These are phyloP conservation scores for Actinomortierella ambigua DNA, from an alignment of 371 early-diverging fungal genomes.

Conservation along the genomic window DNA sequence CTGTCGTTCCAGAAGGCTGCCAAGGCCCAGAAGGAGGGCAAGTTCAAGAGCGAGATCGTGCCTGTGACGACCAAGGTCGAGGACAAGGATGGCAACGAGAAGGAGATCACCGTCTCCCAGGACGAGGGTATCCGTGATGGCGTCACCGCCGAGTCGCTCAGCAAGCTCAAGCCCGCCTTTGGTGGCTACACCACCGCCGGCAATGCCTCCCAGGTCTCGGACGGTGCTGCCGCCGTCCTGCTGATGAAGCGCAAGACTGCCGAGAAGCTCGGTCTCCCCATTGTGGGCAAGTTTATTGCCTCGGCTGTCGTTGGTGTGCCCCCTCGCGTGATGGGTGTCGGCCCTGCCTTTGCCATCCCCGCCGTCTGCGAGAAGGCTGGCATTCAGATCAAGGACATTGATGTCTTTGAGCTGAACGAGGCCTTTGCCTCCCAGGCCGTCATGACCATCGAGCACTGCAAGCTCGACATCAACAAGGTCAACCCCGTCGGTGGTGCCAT, in stretches of 20 bases:
- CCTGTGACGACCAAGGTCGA: conserved; percentile 81
- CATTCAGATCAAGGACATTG: conserved; percentile 79
- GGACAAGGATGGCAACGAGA: conserved; percentile 75
- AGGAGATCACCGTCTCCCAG: conserved; percentile 62
- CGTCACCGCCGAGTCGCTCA: conserved; percentile 80
- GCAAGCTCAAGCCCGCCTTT: conserved; percentile 93
- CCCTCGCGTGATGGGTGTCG: conserved; percentile 95
- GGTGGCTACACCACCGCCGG: conserved; percentile 93
- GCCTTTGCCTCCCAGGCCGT: conserved; percentile 98
- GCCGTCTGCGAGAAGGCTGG: conserved; percentile 85
- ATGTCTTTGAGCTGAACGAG: conserved; percentile 92
- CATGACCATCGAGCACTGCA: conserved; percentile 88
- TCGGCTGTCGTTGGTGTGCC: conserved; percentile 94
- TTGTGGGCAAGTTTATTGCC: conserved; percentile 89
- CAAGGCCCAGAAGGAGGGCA: conserved; percentile 88
- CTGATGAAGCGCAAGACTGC: conserved; percentile 95
- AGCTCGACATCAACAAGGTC: conserved; percentile 86
- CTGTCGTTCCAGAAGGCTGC: conserved; percentile 81
- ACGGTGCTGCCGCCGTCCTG: conserved; percentile 97
- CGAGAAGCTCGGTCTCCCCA: conserved; percentile 83
- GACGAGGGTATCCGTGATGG: conserved; percentile 96
- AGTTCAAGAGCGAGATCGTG: conserved; percentile 93
- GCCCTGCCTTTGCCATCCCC: conserved; percentile 95
- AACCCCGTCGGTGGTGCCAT: conserved; percentile 99
- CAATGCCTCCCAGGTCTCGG: conserved; percentile 98